phyloP scores from a whole-genome alignment of 495 filamentous ascomycete species.

The Entonaema liquescens region DNA sequence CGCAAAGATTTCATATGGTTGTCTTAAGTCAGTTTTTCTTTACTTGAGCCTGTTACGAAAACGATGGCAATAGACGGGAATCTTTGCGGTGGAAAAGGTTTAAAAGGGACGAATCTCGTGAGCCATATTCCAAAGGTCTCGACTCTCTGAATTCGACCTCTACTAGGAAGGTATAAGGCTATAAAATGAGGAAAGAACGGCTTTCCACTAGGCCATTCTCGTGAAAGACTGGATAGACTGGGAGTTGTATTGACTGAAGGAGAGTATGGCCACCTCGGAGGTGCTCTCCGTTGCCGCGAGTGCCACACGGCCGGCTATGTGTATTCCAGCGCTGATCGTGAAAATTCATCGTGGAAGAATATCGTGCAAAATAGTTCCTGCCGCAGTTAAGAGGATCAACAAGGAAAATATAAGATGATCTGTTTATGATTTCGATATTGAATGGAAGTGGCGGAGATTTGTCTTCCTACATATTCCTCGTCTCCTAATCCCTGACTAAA shows the following conservation, averaged over 20 bases:
- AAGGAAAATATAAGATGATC: not conserved
- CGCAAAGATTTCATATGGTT: not conserved
- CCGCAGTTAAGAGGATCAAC: not conserved
- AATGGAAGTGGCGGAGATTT: not conserved
- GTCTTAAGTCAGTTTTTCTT: slow-evolving; percentile 1
- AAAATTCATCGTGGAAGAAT: not conserved
- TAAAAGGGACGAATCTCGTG: not conserved
- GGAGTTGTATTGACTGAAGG: slow-evolving; percentile 17
- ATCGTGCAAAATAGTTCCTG: not conserved
- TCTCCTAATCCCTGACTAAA: not conserved
- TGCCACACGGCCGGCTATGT: not conserved
- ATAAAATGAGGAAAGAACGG: not conserved
- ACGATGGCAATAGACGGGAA: not conserved
- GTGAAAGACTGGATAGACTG: not conserved
- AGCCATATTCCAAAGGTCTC: not conserved
- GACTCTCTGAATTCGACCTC: not conserved
- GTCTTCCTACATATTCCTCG: not conserved
- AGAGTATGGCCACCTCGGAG: slow-evolving; percentile 4
- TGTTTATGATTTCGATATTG: not conserved
- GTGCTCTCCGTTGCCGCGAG: not conserved
- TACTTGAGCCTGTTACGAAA: not conserved
- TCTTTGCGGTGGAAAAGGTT: not conserved
- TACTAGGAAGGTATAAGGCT: not conserved
- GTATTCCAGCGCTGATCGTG: not conserved
- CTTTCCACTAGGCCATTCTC: not conserved